phyloP scores from a whole-genome alignment of 2,329 filamentous ascomycete species.

The Stylonectria norvegica region DNA sequence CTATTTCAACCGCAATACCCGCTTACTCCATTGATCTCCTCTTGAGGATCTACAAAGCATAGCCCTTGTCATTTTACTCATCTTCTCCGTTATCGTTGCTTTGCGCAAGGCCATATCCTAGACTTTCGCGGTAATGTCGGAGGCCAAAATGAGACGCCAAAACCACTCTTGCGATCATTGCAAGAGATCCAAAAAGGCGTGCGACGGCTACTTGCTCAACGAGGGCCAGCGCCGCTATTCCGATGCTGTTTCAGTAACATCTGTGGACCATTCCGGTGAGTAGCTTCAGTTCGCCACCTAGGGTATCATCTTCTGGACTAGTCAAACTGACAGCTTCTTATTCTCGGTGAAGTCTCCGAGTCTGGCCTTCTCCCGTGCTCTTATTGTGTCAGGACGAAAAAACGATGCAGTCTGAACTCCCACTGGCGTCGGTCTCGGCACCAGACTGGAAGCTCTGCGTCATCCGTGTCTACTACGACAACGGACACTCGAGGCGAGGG shows the following conservation, averaged over 20 bases:
- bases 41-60: constrained; percentile 1
- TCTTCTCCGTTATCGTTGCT: background rate
- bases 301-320: no score
- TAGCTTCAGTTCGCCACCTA: no score
- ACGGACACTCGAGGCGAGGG: constrained; percentile 3
- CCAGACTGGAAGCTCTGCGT: constrained; percentile 1
- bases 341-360: constrained; percentile 8
- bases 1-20: no score
- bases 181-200: constrained; percentile 24
- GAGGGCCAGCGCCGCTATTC: constrained; percentile 4
- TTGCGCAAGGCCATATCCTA: constrained; percentile 2
- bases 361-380: constrained; percentile 23
- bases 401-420: constrained; percentile 27
- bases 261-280: constrained; percentile 3
- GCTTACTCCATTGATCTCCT: constrained; percentile 2
- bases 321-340: background rate
- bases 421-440: constrained; percentile 20
- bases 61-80: constrained; percentile 7
- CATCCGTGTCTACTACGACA: background rate
- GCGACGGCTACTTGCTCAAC: constrained; percentile 23
- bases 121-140: constrained; percentile 8
- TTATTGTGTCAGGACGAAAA: constrained; percentile 30
- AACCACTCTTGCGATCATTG: constrained; percentile 26
- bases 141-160: constrained; percentile 15
- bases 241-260: constrained; percentile 1